phyloP scores from a whole-genome alignment of 164 flowering plant genomes.

The Macadamia integrifolia region DNA sequence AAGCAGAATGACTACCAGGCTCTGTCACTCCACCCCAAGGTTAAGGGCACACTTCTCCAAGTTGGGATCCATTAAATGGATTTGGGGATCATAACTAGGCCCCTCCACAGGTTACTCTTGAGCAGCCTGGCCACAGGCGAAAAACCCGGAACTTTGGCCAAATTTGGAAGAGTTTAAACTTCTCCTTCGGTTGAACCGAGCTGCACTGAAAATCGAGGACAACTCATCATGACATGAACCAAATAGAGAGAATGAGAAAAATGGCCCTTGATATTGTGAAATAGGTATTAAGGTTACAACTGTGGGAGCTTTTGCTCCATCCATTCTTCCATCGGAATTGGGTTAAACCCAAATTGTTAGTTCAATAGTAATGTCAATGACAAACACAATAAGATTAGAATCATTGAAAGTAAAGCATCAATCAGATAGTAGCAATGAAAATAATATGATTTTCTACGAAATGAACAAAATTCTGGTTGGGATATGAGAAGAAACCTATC shows the following conservation, averaged over 20 bases:
- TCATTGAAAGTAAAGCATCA: not conserved
- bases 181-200: too few species aligned
- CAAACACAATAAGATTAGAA: not conserved
- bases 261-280: not conserved
- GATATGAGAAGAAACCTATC: conserved; percentile 15
- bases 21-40: too few species aligned
- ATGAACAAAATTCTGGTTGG: conserved; percentile 9
- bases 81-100: too few species aligned
- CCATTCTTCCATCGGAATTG: not conserved
- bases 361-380: not conserved
- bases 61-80: too few species aligned
- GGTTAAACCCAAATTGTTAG: conserved; percentile 1
- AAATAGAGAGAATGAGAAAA: not conserved
- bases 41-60: too few species aligned
- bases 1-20: too few species aligned
- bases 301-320: not conserved
- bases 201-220: too few species aligned
- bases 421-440: not conserved
- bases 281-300: not conserved
- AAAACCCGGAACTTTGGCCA: too few species aligned
- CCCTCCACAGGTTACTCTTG: too few species aligned
- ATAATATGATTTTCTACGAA: not conserved
- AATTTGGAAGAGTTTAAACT: too few species aligned
- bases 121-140: too few species aligned
- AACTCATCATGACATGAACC: too few species aligned